Conservation (phyloP, 1,284 basidiomycete genomes). For the Hymenochaete sp. region DNA sequence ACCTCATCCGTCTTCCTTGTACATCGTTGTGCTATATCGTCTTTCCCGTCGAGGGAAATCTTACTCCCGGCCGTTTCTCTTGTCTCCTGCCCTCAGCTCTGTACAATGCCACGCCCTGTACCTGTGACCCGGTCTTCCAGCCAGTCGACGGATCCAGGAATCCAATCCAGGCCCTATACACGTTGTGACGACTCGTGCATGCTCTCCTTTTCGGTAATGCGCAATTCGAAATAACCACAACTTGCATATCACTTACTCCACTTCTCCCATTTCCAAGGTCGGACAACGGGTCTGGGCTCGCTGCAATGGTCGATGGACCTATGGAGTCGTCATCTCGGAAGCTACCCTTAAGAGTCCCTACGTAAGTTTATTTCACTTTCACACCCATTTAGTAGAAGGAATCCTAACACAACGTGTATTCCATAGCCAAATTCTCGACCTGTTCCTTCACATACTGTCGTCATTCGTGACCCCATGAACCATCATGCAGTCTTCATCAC, state of each 20-base stretch:
- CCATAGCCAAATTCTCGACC: neutral
- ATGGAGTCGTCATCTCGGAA: conserved; percentile 1
- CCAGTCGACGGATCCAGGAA: neutral
- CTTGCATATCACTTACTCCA: neutral
- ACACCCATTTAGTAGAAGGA: too few species aligned
- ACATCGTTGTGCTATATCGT: too few species aligned
- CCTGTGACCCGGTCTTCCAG: conserved; percentile 4
- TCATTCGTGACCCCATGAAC: neutral
- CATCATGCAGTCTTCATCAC: too few species aligned
- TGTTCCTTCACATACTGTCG: conserved; percentile 1
- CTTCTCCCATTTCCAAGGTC: conserved; percentile 1
- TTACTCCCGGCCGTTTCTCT: too few species aligned
- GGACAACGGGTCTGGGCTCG: conserved; percentile 10
- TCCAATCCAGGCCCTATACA: neutral
- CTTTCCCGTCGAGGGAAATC: too few species aligned
- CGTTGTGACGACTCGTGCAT: conserved; percentile 3
- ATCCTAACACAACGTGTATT: too few species aligned
- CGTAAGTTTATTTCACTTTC: neutral
- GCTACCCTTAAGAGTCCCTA: neutral
- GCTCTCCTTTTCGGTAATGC: conserved; percentile 6
- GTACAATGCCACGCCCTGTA: neutral
- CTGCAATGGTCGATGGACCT: neutral
- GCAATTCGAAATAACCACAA: neutral
- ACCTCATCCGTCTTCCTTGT: too few species aligned
- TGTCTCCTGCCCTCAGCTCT: too few species aligned